Evolutionary conservation across 164 flowering plant genomes (phyloP).

Genomic region (Vitis rupestris): DNA sequence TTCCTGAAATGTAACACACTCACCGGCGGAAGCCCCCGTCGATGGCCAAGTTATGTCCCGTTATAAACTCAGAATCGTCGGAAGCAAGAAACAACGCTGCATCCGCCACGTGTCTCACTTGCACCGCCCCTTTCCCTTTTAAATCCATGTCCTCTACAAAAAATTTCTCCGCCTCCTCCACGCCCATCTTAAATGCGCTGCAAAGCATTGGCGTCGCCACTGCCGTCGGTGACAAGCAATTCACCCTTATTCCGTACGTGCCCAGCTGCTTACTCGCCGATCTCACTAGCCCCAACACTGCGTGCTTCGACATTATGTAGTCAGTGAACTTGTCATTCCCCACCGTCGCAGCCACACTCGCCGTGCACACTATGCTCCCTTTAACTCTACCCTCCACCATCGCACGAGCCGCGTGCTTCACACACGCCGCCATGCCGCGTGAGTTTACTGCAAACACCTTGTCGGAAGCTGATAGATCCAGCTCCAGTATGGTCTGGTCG

Average conservation of each 20-base stretch:
- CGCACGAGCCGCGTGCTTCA: constrained; percentile 55
- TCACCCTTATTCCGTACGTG: constrained; percentile 44
- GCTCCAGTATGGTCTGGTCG: constrained; percentile 28
- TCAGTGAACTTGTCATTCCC: constrained; percentile 1
- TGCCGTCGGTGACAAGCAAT: constrained; percentile 45
- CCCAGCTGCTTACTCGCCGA: constrained; percentile 43
- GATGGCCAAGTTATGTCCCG: constrained; percentile 43
- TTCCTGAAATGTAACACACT: no score
- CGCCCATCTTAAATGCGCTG: background rate
- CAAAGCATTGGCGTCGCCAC: constrained; percentile 36
- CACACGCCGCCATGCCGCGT: constrained; percentile 41
- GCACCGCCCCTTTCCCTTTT: constrained; percentile 27
- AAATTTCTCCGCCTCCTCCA: constrained; percentile 24
- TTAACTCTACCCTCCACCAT: constrained; percentile 39
- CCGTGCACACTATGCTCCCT: constrained; percentile 51
- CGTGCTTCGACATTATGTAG: constrained; percentile 53
- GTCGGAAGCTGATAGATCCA: constrained; percentile 29
- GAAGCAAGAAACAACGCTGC: constrained; percentile 52
- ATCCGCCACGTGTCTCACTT: constrained; percentile 41
- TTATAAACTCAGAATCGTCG: constrained; percentile 35
- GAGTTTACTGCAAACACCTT: constrained; percentile 28
- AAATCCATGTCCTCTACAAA: constrained; percentile 4
- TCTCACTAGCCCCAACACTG: constrained; percentile 47
- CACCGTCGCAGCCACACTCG: constrained; percentile 35
- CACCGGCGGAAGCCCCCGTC: constrained; percentile 33